Base-by-base conservation (phyloP, 106 monocot genomes). In the Dioscorea alata region DNA sequence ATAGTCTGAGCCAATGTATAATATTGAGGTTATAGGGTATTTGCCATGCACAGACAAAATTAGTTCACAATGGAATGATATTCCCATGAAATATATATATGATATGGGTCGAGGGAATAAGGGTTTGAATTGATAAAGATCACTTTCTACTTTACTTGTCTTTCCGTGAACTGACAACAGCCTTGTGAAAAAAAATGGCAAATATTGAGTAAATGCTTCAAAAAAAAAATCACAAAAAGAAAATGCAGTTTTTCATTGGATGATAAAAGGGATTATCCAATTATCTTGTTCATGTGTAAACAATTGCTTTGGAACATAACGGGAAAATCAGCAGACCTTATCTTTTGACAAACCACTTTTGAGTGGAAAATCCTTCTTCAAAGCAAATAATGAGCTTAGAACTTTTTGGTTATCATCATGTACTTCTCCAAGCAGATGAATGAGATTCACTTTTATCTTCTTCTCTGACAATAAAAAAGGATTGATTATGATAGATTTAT, bases 351-450 rank as follows among this genome's bases (percentile, higher is more conserved):
- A 63, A 56, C 52, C 35, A 57, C 28, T 51, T 23, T 24, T 56
- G 18, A 81, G 66, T 48, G 81, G 81, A 23, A 49, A 64, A 8
- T 81, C 70, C 62, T 75, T 65, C 52, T 71, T 76, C 59, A 72
- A 35, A 17, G 75, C 60, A 71, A 81, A 67, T 59, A 81, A 69
- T 48, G 71, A 67, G 58, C 60, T 33, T 18, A 81, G 75, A 56
- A 71, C 52, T 54, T 60, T 75, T 54, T 81, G 75, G 31, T 81
- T 81, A 59, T 75, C 81, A 19, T n/a, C 60, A 60, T 81, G 75
- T 25, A 13, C 61, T 71, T 62, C 75, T 69, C 67, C 67, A 63
- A 81, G 71, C 35, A 72, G 22, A 35, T 49, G 53, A 17, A 48
- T 24, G n/a, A 80, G 74, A 6, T 18, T 19, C 59, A 49, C 22